Base-by-base conservation (phyloP, 305 asterid species). In the Rubia occidens region DNA sequence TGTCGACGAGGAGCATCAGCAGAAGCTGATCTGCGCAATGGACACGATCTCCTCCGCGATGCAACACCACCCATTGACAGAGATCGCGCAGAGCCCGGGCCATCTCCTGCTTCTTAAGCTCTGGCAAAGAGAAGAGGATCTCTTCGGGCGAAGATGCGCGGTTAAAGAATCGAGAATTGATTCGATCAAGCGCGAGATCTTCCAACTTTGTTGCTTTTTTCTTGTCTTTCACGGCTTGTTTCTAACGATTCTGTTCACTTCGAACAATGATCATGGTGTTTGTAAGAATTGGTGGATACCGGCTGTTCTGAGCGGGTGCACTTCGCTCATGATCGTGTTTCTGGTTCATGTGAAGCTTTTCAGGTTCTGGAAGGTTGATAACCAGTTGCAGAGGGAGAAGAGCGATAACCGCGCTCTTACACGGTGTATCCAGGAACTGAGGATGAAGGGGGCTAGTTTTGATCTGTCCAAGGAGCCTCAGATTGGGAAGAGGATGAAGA, bases 21-120 rank as follows among this genome's bases (percentile, higher is more conserved):
- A 75, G 62, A 84, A 75, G 60, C 74, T 69, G 47, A 72, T 73
- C 49, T 74, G 80, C n/a, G 81, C 84, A 64, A 56, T 76, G 40
- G 71, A 45, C 71, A 68, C 79, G 0, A 32, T 73, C 26, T 68
- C 86, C 72, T 68, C 55, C 5, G 88, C 85, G 14, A 75, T 88
- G 71, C 88, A 83, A 49, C 82, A 86, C 80, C 97, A 94, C 67
- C 99, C 97, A 7, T 58, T 91, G 80, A 83, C 87, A 75, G 99
- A 94, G 76, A 94, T 94, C 75, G 86, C 99, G 8, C 84, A 74
- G 37, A 87, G 96, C 84, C 96, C 97, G 11, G 99, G 97, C 44
- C 97, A 94, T 66, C 86, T 91, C 60, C 82, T 94, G 14, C 99
- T 94, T 60, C 95, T 94, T 76, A 94, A 94, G 86, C 97, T 94